These are phyloP conservation scores for Hansenula sp. DNA, from an alignment of 1,139 yeast genomes.

Conservation along the genomic window DNA sequence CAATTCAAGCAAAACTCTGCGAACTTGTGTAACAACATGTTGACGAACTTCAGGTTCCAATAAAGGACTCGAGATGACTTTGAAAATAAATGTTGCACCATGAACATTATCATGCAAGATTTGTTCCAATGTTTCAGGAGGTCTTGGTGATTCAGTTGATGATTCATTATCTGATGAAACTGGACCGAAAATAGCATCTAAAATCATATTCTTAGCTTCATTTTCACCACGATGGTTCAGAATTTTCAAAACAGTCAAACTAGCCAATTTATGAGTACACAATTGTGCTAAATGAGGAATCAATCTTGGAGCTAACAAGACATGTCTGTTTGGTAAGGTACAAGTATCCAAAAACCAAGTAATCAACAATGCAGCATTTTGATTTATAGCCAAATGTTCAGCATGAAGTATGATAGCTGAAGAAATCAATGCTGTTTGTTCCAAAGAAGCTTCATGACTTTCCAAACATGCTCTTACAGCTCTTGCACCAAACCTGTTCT, in stretches of 20 bases:
- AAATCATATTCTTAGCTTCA: conserved; percentile 54
- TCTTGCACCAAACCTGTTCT: conserved; percentile 91
- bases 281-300: conserved; percentile 58
- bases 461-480: conserved; percentile 93
- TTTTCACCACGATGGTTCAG: conserved; percentile 66
- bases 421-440: conserved; percentile 73
- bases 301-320: conserved; percentile 51
- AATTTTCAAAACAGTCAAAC: conserved; percentile 76
- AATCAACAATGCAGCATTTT: conserved; percentile 82
- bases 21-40: conserved; percentile 54
- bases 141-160: conserved; percentile 9
- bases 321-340: conserved; percentile 53
- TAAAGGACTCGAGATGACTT: conserved; percentile 66
- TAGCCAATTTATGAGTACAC: conserved; percentile 84
- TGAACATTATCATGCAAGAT: conserved; percentile 60
- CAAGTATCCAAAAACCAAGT: conserved; percentile 96
- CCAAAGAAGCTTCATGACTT: conserved; percentile 57
- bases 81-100: conserved; percentile 84
- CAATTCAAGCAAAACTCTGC: conserved; percentile 54
- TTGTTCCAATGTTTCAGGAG: conserved; percentile 37
- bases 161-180: conserved; percentile 7
- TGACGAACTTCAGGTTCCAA: conserved; percentile 51
- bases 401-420: conserved; percentile 76
- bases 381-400: conserved; percentile 74
- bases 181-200: conserved; percentile 62